A percentile compares a stretch with the other conserved stretches of the same genome.
Conservation (phyloP, 2,329 filamentous ascomycete genomes). For the Colletotrichum graminicola region DNA sequence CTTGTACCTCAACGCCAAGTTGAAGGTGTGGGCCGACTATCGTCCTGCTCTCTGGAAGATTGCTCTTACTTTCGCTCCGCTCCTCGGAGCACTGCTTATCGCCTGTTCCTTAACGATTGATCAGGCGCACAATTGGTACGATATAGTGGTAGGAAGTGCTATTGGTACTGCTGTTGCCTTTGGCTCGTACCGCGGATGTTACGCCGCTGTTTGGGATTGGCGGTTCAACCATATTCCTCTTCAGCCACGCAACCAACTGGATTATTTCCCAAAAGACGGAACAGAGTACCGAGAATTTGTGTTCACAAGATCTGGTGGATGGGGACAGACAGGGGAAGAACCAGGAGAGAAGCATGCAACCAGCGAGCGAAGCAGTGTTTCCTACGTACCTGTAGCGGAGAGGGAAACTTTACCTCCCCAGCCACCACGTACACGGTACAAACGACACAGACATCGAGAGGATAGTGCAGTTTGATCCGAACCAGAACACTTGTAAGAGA, state of each 20-base stretch:
- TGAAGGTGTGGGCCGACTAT: conserved; percentile 77
- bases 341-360: conserved; percentile 6
- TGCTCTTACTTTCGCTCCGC: conserved; percentile 66
- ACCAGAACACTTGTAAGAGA: too few relatives aligned
- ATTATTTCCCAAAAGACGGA: conserved; percentile 39
- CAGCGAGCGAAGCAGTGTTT: conserved; percentile 19
- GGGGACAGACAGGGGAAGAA: conserved; percentile 7
- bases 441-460: background rate
- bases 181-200: conserved; percentile 74
- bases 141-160: conserved; percentile 71
- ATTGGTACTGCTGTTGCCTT: conserved; percentile 75
- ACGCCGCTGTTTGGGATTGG: conserved; percentile 78
- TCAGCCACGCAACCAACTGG: conserved; percentile 52
- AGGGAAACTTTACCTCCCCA: conserved; percentile 10
- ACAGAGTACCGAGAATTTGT: conserved; percentile 12
- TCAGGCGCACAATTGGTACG: conserved; percentile 78
- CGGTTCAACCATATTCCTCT: conserved; percentile 77
- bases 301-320: conserved; percentile 28
- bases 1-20: conserved; percentile 78
- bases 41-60: conserved; percentile 78
- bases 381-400: background rate
- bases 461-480: conserved; percentile 3
- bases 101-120: conserved; percentile 73
- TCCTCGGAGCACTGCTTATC: conserved; percentile 71
- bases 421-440: conserved; percentile 11